These are phyloP conservation scores for Fulvia fulva DNA, from an alignment of 2,329 filamentous ascomycete genomes.

Conservation along the genomic window DNA sequence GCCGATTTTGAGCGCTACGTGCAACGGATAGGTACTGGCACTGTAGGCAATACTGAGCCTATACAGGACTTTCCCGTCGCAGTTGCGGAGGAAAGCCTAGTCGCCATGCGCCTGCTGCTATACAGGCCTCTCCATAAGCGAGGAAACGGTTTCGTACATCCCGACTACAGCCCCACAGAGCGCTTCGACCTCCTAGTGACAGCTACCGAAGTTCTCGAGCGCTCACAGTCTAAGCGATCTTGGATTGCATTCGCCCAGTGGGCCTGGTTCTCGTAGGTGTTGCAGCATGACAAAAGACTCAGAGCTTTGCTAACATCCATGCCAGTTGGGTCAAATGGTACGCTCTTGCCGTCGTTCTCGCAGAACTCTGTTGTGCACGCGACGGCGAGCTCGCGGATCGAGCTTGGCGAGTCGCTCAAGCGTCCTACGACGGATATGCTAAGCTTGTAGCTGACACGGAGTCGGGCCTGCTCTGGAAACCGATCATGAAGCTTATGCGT, in stretches of 20 bases:
- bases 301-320: too few relatives aligned
- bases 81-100: constrained; percentile 5
- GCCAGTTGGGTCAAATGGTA: constrained; percentile 17
- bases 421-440: constrained; percentile 11
- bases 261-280: constrained; percentile 13
- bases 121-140: constrained; percentile 9
- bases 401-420: constrained; percentile 8
- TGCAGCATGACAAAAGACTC: too few relatives aligned
- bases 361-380: constrained; percentile 7
- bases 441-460: constrained; percentile 9
- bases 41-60: background rate
- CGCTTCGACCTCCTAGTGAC: constrained; percentile 3
- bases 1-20: constrained; percentile 6
- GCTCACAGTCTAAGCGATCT: constrained; percentile 7
- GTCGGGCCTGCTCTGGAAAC: constrained; percentile 13
- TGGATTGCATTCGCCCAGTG: constrained; percentile 4
- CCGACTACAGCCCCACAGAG: background rate
- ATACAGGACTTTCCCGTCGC: constrained; percentile 2
- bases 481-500: constrained; percentile 7
- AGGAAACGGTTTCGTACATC: background rate
- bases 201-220: constrained; percentile 11
- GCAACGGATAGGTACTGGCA: background rate
- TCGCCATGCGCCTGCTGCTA: constrained; percentile 8
- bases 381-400: background rate
- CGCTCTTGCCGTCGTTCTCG: constrained; percentile 12